phyloP scores from a whole-genome alignment of 2,329 filamentous ascomycete species.

The Trichophyton equinum region DNA sequence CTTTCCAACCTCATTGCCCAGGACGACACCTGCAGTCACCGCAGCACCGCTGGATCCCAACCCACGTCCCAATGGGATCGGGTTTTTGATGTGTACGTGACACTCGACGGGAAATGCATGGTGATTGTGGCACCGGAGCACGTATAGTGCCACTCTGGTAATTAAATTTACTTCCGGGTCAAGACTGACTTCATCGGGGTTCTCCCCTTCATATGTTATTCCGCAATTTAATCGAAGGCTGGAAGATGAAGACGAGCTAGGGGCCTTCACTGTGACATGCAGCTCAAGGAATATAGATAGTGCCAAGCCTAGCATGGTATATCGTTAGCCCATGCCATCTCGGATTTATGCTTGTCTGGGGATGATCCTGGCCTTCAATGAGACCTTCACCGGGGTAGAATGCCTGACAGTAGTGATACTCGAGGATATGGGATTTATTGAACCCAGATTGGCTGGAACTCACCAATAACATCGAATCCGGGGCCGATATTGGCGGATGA shows the following conservation, averaged over 20 bases:
- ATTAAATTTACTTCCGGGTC: conserved; percentile 82
- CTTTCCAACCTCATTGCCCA: conserved; percentile 78
- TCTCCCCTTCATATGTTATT: conserved; percentile 79
- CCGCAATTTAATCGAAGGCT: conserved; percentile 64
- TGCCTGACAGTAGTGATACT: background rate
- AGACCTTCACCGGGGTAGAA: background rate
- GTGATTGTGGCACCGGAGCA: conserved; percentile 81
- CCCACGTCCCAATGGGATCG: conserved; percentile 82
- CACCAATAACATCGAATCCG: conserved; percentile 82
- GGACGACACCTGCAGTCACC: conserved; percentile 85
- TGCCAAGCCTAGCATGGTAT: conserved; percentile 52
- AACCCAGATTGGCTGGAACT: background rate
- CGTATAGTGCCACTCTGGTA: conserved; percentile 86
- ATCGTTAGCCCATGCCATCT: background rate
- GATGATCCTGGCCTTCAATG: background rate
- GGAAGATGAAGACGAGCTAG: conserved; percentile 37
- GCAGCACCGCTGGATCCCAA: conserved; percentile 92
- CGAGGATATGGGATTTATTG: background rate
- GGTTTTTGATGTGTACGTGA: conserved; percentile 88
- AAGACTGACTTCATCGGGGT: conserved; percentile 60
- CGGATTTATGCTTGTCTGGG: background rate
- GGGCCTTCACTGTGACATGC: conserved; percentile 56
- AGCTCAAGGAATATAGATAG: conserved; percentile 90
- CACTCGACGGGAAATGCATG: conserved; percentile 74
- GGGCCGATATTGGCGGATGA: conserved; percentile 97